phyloP scores from a whole-genome alignment of 805 yeast genomes.

The Candida namnaoensis region DNA sequence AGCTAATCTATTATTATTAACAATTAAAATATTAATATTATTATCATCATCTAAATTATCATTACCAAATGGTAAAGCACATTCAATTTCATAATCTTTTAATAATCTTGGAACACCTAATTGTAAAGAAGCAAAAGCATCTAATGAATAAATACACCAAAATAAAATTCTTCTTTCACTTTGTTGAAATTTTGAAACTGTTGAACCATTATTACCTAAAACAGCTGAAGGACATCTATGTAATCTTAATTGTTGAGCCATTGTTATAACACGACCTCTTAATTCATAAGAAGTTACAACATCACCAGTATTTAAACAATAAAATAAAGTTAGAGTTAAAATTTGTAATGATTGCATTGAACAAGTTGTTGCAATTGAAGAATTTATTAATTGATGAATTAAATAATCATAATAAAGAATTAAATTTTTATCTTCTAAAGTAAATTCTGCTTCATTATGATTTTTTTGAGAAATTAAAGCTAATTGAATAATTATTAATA shows the following conservation, averaged over 20 bases:
- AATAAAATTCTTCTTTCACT: constrained; percentile 77
- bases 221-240: constrained; percentile 87
- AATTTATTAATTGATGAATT: constrained; percentile 53
- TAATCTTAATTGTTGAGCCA: constrained; percentile 79
- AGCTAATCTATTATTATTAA: constrained; percentile 49
- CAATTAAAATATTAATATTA: constrained; percentile 47
- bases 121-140: constrained; percentile 63
- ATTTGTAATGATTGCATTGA: constrained; percentile 66
- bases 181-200: constrained; percentile 60
- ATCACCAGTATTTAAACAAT: constrained; percentile 68
- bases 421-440: constrained; percentile 9
- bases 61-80: constrained; percentile 67
- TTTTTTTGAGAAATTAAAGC: constrained; percentile 25
- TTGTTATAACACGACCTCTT: constrained; percentile 66
- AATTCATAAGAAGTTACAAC: constrained; percentile 65
- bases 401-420: constrained; percentile 49
- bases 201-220: constrained; percentile 54
- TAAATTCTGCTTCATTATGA: constrained; percentile 2
- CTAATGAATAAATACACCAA: constrained; percentile 78
- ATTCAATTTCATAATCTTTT: constrained; percentile 77
- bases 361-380: constrained; percentile 51
- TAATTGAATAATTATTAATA: constrained; percentile 37
- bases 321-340: constrained; percentile 57
- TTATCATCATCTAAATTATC: constrained; percentile 30
- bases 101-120: constrained; percentile 78